Evolutionary conservation across 2,329 filamentous ascomycete genomes (phyloP), one percentile per base, ranked within the genome.

Genomic region (Cadophora sp.): DNA sequence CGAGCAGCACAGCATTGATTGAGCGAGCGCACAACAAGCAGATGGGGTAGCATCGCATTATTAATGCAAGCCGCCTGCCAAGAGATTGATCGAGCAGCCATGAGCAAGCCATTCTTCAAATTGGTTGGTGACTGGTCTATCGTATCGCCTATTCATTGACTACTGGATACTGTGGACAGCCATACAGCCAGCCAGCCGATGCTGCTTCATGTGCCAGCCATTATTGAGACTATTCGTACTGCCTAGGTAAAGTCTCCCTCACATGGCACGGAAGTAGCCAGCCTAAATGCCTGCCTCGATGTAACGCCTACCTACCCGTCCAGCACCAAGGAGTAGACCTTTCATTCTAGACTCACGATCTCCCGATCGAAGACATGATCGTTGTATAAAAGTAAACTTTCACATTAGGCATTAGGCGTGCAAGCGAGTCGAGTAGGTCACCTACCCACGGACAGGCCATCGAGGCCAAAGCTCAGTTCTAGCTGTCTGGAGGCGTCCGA

Each of bases 391-490:
- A 4, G 27, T 30, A 6, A 30, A n/a, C n/a, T 14, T 62, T 7
- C 45, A 41, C 20, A 39, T 39, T 39, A 39, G 36, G 36, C 36
- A 39, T 20, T 59, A 39, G 33, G 33, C 13, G 27, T 41, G 33
- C 30, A 39, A 36, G 55, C 62, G 45, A 50, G 55, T 33, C 30
- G 24, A 51, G 59, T 33, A 27, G 20, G 59, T 22, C 50, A 18
- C 45, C n/a, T 61, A 51, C 59, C 47, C 59, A 62, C 59, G 27
- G 59, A 50, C 43, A 16, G 60, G 48, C 11, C 59, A n/a, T 58
- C 24, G 48, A 33, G 66, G 66, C 59, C 64, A 66, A 63, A 68
- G 67, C 68, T 68, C 65, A 67, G 60, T 70, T 70, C 69, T 68
- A 59, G 60, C 59, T 30, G 27, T 67, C n/a, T 58, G 55, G 55